phyloP scores from a whole-genome alignment of 129 eudicot genomes.

The carrot (Daucus carota) region DNA sequence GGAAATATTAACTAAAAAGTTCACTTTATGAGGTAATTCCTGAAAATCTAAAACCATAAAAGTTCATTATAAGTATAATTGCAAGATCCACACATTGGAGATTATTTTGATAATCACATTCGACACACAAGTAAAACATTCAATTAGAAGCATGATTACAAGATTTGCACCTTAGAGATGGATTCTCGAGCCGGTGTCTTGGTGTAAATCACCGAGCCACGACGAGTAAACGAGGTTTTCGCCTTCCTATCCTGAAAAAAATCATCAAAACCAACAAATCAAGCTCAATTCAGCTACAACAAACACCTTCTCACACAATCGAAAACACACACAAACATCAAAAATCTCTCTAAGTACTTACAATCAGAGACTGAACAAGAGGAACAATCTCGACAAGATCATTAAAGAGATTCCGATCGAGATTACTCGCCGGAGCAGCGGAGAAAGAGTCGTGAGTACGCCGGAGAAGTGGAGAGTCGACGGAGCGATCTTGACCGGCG shows the following conservation, averaged over 20 bases:
- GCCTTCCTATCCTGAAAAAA: conserved; percentile 65
- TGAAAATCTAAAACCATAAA: no score
- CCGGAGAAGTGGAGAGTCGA: conserved; percentile 22
- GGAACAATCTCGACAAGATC: conserved; percentile 85
- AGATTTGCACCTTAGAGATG: conserved; percentile 36
- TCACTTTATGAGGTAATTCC: background rate
- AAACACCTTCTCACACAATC: background rate
- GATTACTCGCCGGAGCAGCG: conserved; percentile 31
- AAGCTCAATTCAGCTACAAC: background rate
- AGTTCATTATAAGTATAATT: no score
- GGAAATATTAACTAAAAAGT: background rate
- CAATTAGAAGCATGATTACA: background rate
- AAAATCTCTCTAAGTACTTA: conserved; percentile 13
- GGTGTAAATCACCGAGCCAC: conserved; percentile 82
- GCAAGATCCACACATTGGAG: no score
- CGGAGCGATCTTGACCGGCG: conserved; percentile 35
- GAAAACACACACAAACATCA: background rate
- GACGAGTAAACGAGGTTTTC: conserved; percentile 64
- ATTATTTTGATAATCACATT: background rate
- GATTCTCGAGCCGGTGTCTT: conserved; percentile 82
- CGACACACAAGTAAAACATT: background rate
- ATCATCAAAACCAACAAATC: background rate
- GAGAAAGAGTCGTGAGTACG: conserved; percentile 45
- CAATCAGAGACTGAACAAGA: conserved; percentile 88
- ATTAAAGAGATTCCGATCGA: conserved; percentile 63